These are phyloP conservation scores for Vanrija sp. DNA, from an alignment of 1,284 basidiomycete species.

Conservation along the genomic window DNA sequence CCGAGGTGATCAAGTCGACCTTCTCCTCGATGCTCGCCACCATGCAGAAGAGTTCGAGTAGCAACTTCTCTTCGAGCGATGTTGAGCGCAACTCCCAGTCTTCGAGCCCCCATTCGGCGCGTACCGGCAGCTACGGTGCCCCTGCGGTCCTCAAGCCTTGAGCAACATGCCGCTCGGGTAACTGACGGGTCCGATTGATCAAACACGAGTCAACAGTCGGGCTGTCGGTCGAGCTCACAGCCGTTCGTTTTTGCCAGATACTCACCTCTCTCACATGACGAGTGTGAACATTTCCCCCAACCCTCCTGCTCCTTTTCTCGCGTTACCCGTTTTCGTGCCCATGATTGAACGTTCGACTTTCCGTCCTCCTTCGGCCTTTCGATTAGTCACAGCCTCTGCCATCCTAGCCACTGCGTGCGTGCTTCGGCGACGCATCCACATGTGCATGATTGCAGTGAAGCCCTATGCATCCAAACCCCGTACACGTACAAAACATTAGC, in stretches of 20 bases:
- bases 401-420: background rate
- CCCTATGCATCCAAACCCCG: conserved; percentile 14
- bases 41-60: too few relatives aligned
- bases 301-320: background rate
- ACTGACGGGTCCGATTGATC: too few relatives aligned
- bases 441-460: conserved; percentile 8
- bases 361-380: background rate
- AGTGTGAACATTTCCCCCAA: too few relatives aligned
- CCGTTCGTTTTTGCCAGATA: background rate
- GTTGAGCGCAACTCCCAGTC: too few relatives aligned
- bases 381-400: background rate
- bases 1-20: background rate
- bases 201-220: too few relatives aligned
- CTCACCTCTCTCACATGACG: background rate
- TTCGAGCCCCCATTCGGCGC: too few relatives aligned
- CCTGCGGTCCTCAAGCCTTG: too few relatives aligned
- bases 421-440: background rate
- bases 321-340: background rate
- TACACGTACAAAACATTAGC: conserved; percentile 13
- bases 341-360: background rate
- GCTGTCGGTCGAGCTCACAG: too few relatives aligned
- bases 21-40: conserved; percentile 33
- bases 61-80: too few relatives aligned
- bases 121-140: too few relatives aligned
- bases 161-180: too few relatives aligned